Evolutionary conservation across 805 yeast genomes (phyloP), one percentile per base, ranked within the genome.

Genomic region (Wickerhamiella cacticola): DNA sequence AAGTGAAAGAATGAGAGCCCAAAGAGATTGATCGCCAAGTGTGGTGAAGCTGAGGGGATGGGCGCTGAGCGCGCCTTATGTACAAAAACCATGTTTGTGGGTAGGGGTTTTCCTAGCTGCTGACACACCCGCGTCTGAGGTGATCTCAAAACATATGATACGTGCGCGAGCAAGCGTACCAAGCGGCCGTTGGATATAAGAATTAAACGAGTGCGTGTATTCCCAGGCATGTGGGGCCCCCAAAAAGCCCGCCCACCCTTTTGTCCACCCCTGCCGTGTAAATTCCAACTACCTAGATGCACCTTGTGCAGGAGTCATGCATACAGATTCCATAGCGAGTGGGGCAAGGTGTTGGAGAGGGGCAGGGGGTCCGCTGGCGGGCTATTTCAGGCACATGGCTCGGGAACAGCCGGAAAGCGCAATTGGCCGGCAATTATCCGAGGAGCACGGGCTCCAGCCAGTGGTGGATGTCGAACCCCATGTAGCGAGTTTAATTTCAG

Each of bases 1-100:
- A 35, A 16, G 13, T 5, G n/a, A 35, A 35, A 22, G 40, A 35
- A 35, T 19, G 40, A 31, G 36, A 31, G 36, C 36, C 36, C 36
- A 15, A 31, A 28, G 33, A 28, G 36, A 4, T 5, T 9, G 16
- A 15, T 31, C n/a, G 21, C 21, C 36, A 12, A 15, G n/a, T 25
- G 40, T 5, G 22, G 40, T 19, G 40, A 19, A 19, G 21, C 23
- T 19, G 35, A 10, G 40, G 24, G 16, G 16, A 19, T 25, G 9
- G 25, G 22, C 15, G 40, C 40, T 23, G 15, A 15, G 25, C 25
- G 21, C 15, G 40, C 25, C 25, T 35, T 35, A 35, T 35, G 40
- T 35, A 35, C 40, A 19, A 22, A 19, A 22, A 31, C 15, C 19
- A 9, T 9, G 7, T 18, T 9, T 35, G 25, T 19, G 40, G 40